Evolutionary conservation across 495 filamentous ascomycete genomes (phyloP).

Genomic region (Aspergillus sclerotiicarbonarius): DNA sequence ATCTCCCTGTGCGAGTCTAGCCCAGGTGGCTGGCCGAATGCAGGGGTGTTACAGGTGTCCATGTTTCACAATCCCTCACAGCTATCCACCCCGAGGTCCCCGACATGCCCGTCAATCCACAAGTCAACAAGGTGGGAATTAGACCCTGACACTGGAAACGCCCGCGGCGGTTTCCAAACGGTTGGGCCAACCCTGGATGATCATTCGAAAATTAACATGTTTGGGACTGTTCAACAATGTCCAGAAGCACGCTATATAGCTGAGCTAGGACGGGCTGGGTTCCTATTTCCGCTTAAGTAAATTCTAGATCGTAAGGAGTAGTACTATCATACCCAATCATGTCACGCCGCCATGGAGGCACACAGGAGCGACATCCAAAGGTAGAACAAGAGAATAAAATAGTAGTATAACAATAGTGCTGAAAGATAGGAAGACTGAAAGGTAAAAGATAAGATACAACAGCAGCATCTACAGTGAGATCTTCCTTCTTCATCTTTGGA

Average conservation of each 20-base stretch:
- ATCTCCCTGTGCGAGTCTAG: not conserved
- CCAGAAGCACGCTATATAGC: not conserved
- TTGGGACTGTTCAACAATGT: not conserved
- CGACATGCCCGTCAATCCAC: not conserved
- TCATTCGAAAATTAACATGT: not conserved
- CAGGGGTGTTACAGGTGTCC: not conserved
- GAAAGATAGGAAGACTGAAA: not conserved
- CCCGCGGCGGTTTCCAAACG: no score
- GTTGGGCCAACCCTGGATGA: no score
- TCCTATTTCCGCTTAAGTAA: not conserved
- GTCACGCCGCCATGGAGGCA: not conserved
- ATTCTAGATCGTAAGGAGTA: not conserved
- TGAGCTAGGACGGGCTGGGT: not conserved
- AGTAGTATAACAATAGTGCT: not conserved
- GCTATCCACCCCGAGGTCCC: not conserved
- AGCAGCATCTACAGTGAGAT: not conserved
- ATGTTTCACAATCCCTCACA: not conserved
- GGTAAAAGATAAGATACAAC: not conserved
- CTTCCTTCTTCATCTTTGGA: not conserved
- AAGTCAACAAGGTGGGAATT: not conserved
- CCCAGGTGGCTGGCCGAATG: not conserved
- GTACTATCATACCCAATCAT: no score
- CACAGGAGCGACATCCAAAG: not conserved
- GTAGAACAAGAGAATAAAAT: not conserved
- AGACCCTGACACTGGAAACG: not conserved